phyloP scores from a whole-genome alignment of 2,329 filamentous ascomycete species.

The Ophiocordyceps unilateralis region DNA sequence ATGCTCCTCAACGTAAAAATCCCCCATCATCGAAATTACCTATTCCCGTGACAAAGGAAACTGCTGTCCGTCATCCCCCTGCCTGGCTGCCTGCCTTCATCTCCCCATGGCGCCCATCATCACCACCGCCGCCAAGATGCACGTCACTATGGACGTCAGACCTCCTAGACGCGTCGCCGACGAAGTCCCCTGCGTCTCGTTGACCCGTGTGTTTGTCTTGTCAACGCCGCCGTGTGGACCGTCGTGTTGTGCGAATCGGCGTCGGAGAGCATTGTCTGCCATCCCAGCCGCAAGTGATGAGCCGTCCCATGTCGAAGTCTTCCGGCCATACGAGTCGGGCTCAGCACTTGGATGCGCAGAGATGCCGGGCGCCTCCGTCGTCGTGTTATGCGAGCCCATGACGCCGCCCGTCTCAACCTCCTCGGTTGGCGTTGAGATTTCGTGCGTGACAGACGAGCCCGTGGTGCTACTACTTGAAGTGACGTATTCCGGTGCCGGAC shows the following conservation, averaged over 20 bases:
- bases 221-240: background rate
- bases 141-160: background rate
- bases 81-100: background rate
- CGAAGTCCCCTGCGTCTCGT: background rate
- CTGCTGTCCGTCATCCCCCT: background rate
- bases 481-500: constrained; percentile 1
- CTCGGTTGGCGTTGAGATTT: background rate
- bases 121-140: background rate
- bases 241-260: background rate
- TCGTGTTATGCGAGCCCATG: background rate
- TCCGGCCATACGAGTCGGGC: background rate
- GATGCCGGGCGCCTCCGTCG: background rate
- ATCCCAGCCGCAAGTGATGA: background rate
- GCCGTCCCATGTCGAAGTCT: background rate
- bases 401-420: background rate
- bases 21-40: constrained; percentile 5
- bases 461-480: background rate
- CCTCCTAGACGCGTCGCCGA: background rate
- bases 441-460: background rate
- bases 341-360: background rate
- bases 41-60: constrained; percentile 2
- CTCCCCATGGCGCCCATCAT: background rate
- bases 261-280: background rate
- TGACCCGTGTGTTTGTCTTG: background rate
- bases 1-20: constrained; percentile 4